Evolutionary conservation across 305 asterid genomes (phyloP), one percentile per base, ranked within the genome.

Genomic region (Nicotiana rustica): DNA sequence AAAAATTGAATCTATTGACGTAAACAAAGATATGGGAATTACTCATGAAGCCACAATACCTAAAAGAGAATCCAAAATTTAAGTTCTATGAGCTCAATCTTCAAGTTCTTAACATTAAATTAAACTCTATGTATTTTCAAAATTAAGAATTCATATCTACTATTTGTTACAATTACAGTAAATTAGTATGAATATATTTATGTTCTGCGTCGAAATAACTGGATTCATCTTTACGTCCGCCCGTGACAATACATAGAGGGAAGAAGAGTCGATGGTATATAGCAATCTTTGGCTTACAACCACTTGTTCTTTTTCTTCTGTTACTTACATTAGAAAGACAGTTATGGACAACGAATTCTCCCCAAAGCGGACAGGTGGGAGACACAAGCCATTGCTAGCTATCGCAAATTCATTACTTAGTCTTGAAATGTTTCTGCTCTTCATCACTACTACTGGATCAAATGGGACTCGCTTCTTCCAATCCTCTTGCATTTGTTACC

Each of bases 291-390:
- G 8, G 65, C 10, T 14, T 41, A 59, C 44, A 12, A 49, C 33
- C 55, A 81, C 79, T 81, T 56, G 62, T 77, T 68, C 62, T 55
- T 44, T 38, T 29, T 21, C 67, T 61, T 52, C 47, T 52, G 14
- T 44, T 44, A 71, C 19, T 18, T 73, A 6, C 49, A 52, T 60
- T 5, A 61, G 49, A 55, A 12, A 79, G 82, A 83, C 76, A 83
- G 38, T 56, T 77, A 80, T 55, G 77, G 57, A 78, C 86, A 80
- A 66, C 75, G 82, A 67, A 83, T 85, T 65, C 86, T 77, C 69
- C 80, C 57, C 60, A 18, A 29, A 73, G 65, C 55, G 44, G 78
- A 82, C 88, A 85, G 49, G 29, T 31, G 69, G 67, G 62, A 29
- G 80, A 85, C 87, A 61, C 68, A 0, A 18, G 18, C 75, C 15